Evolutionary conservation across 495 filamentous ascomycete genomes (phyloP), one percentile per base, ranked within the genome.

Genomic region (Copromyces sp.): DNA sequence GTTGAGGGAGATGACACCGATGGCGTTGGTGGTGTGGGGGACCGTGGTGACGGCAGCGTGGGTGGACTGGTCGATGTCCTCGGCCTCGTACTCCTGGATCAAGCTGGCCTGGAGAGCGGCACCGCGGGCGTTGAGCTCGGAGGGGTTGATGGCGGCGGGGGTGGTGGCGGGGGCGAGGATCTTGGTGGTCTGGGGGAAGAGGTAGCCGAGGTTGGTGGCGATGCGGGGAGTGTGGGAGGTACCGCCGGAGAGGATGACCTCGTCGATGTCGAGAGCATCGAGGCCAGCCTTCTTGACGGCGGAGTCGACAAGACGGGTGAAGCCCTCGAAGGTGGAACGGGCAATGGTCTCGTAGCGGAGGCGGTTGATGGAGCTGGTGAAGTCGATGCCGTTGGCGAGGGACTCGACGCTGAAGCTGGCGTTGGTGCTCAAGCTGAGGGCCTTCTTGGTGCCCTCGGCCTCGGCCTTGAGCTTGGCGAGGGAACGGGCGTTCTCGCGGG

Each of bases 41-140:
- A 95, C 94, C 20, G 93, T 94, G 17, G 95, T 98, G 70, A 99
- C 94, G 79, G 93, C 92, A 42, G 95, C 93, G 86, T 99, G 95
- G 47, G 93, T 96, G 12, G 93, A 96, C 83, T 98, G 93, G 78
- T 94, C 92, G 75, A 99, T 97, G 79, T 99, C 96, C 70, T 94
- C 93, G 71, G 87, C 83, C 70, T 98, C 95, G 81, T 95, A 98
- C 79, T 94, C 94, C 78, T 92, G 89, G 79, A 99, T 92, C 68
- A 99, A 83, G 68, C 91, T 94, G 20, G 95, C 95, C 85, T 99
- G 95, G 78, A 98, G 93, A 40, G 95, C 95, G 73, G 96, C 95
- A 77, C 95, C 95, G 72, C 95, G 88, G 69, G 93, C 92, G 73
- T 91, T 85, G 65, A 98, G 88, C 81, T 98, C 94, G 17, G 92